Evolutionary conservation across 805 yeast species (phyloP).

Genomic region (Sugiyamaella americana): DNA sequence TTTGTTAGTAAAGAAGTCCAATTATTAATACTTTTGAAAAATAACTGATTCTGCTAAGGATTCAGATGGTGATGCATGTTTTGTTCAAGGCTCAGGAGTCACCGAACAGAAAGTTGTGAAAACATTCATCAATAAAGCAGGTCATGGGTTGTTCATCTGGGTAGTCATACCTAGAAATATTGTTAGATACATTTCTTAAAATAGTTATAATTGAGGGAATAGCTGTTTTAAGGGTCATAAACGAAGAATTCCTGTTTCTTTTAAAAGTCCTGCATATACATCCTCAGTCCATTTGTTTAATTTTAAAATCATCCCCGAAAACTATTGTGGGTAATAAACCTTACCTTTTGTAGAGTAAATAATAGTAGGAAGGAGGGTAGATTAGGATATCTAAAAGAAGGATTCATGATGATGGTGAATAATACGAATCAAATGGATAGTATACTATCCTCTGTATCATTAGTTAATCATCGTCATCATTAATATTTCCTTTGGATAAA

Average conservation of each 20-base stretch:
- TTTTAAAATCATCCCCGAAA: constrained; percentile 15
- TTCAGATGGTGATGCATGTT: constrained; percentile 99
- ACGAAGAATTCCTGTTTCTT: constrained; percentile 69
- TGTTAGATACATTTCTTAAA: background rate
- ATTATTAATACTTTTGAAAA: background rate
- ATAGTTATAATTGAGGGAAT: background rate
- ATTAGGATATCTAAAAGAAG: too few species aligned
- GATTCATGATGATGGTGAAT: too few species aligned
- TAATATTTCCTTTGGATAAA: too few species aligned
- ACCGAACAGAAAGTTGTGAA: constrained; percentile 28
- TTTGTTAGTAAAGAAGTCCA: background rate
- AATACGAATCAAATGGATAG: too few species aligned
- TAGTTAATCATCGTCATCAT: too few species aligned
- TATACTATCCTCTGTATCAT: too few species aligned
- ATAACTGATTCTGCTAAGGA: background rate
- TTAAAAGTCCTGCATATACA: constrained; percentile 66
- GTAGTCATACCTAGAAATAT: too few species aligned
- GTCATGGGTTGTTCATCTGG: background rate
- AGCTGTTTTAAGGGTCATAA: constrained; percentile 46
- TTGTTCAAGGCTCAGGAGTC: constrained; percentile 64
- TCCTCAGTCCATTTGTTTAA: constrained; percentile 46
- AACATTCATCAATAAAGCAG: constrained; percentile 20
- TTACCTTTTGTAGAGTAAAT: background rate
- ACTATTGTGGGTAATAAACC: background rate
- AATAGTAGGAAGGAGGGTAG: background rate